Conservation (phyloP, 768 basidiomycete species). For the Lyophyllum decastes region DNA sequence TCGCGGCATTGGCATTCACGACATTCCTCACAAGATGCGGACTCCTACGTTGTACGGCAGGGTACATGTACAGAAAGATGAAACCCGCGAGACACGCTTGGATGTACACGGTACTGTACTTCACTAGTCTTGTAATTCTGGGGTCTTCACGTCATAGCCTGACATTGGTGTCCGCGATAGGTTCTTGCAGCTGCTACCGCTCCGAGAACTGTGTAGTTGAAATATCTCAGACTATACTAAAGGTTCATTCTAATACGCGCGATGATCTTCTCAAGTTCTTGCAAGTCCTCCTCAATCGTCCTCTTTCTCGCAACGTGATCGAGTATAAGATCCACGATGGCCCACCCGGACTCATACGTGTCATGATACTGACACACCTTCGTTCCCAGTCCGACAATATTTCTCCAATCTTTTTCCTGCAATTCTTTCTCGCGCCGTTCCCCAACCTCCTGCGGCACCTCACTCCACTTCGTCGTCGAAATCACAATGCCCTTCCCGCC, state of each 20-base stretch:
- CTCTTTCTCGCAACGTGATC: not conserved
- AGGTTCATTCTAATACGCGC: constrained; percentile 1
- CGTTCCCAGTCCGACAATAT: constrained; percentile 5
- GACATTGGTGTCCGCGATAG: too few species aligned
- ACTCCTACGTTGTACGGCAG: too few species aligned
- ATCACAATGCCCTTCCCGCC: constrained; percentile 32
- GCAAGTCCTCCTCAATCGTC: constrained; percentile 3
- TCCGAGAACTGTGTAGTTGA: too few species aligned
- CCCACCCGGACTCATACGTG: constrained; percentile 7
- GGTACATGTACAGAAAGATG: not conserved
- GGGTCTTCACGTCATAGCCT: too few species aligned
- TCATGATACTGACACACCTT: not conserved
- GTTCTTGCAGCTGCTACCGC: too few species aligned
- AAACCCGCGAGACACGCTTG: constrained; percentile 4
- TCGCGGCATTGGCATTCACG: not conserved
- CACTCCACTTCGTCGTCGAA: constrained; percentile 46
- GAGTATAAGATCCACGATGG: constrained; percentile 2
- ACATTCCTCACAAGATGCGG: too few species aligned
- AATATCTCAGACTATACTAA: not conserved
- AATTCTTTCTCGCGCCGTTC: constrained; percentile 5
- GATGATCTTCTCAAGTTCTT: constrained; percentile 4
- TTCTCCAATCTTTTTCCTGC: constrained; percentile 5
- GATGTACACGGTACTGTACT: constrained; percentile 6
- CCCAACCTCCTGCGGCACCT: constrained; percentile 20
- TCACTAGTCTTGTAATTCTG: too few species aligned